Conservation (phyloP, 2,329 filamentous ascomycete species). For the Atkinsonella texensis region DNA sequence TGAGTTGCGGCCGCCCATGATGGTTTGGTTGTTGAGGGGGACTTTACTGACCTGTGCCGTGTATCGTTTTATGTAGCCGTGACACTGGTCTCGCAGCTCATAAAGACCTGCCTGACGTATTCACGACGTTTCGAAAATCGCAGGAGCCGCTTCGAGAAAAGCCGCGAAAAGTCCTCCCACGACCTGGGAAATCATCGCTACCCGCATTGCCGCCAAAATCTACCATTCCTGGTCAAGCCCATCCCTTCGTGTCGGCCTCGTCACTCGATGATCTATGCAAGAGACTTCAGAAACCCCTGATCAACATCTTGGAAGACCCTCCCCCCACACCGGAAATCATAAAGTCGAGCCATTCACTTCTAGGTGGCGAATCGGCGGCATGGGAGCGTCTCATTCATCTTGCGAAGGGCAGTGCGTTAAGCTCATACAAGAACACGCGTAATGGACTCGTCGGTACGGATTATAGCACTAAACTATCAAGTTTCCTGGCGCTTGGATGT, state of each 20-base stretch:
- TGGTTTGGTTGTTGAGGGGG: not conserved
- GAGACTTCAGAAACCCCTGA: slow-evolving; percentile 46
- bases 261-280: slow-evolving; percentile 39
- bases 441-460: slow-evolving; percentile 60
- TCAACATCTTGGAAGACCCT: slow-evolving; percentile 35
- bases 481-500: slow-evolving; percentile 59
- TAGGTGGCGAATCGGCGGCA: slow-evolving; percentile 53
- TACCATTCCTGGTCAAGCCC: slow-evolving; percentile 42
- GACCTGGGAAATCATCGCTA: slow-evolving; percentile 37
- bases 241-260: slow-evolving; percentile 52
- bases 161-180: slow-evolving; percentile 45
- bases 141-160: slow-evolving; percentile 58
- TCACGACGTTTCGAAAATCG: slow-evolving; percentile 61
- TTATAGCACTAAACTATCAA: slow-evolving; percentile 66
- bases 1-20: slow-evolving; percentile 30
- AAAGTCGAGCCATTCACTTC: slow-evolving; percentile 51
- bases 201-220: slow-evolving; percentile 41
- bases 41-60: not conserved
- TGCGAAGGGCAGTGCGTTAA: slow-evolving; percentile 47
- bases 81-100: slow-evolving; percentile 49
- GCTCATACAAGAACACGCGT: slow-evolving; percentile 55
- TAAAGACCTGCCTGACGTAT: slow-evolving; percentile 57
- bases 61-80: slow-evolving; percentile 32
- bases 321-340: slow-evolving; percentile 40
- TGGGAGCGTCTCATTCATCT: slow-evolving; percentile 47